These are phyloP conservation scores for Capronia coronata DNA, from an alignment of 2,329 filamentous ascomycete species.

Conservation along the genomic window DNA sequence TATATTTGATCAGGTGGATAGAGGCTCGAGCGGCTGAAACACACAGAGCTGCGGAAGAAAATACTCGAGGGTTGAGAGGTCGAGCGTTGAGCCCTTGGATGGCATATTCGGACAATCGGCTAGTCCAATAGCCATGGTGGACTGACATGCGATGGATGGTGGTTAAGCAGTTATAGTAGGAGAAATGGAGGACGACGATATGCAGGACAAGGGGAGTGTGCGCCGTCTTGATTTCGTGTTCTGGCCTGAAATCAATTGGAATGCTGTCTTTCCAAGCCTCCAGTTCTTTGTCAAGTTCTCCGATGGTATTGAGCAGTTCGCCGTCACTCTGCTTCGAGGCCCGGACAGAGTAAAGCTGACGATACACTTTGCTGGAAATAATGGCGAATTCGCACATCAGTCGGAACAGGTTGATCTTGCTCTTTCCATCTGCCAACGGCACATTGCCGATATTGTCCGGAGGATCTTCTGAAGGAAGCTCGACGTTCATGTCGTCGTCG, in stretches of 20 bases:
- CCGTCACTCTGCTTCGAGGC: conserved; percentile 88
- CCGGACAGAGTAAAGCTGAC: conserved; percentile 82
- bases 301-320: conserved; percentile 89
- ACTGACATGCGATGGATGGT: conserved; percentile 98
- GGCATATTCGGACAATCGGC: conserved; percentile 85
- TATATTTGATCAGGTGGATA: conserved; percentile 90
- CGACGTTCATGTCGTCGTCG: conserved; percentile 88
- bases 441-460: conserved; percentile 92
- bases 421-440: conserved; percentile 76
- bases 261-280: conserved; percentile 97
- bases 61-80: conserved; percentile 87
- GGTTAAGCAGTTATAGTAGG: conserved; percentile 95
- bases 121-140: conserved; percentile 97
- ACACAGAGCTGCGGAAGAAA: conserved; percentile 86
- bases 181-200: conserved; percentile 88
- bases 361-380: conserved; percentile 93
- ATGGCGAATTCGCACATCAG: conserved; percentile 85
- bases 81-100: conserved; percentile 88
- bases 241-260: conserved; percentile 90
- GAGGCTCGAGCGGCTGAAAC: conserved; percentile 88
- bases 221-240: conserved; percentile 88
- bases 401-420: conserved; percentile 91
- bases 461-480: conserved; percentile 84
- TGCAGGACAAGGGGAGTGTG: conserved; percentile 92
- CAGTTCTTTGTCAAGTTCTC: conserved; percentile 80